phyloP scores from a whole-genome alignment of 2,329 filamentous ascomycete genomes.

The Aureobasidium uvarum region DNA sequence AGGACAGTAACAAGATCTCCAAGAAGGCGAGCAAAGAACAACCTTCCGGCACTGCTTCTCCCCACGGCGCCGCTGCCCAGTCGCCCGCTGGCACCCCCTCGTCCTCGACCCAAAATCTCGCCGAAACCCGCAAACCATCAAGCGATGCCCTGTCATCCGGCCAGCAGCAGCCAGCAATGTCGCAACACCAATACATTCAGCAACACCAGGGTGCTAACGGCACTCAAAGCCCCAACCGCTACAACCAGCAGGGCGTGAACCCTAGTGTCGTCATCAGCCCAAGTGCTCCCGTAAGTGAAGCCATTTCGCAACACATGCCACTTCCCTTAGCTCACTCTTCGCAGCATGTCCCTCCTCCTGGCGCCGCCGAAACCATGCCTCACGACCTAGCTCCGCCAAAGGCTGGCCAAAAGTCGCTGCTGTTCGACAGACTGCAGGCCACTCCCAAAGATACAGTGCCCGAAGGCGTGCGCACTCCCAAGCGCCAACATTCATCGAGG shows the following conservation, averaged over 20 bases:
- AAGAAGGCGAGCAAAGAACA: conserved; percentile 51
- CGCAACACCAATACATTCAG: conserved; percentile 38
- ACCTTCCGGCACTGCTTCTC: conserved; percentile 71
- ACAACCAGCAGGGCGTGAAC: conserved; percentile 30
- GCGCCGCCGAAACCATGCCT: conserved; percentile 95
- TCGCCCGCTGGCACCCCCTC: conserved; percentile 72
- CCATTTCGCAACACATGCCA: conserved; percentile 14
- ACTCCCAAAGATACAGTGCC: conserved; percentile 89
- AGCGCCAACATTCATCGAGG: conserved; percentile 93
- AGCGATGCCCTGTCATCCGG: conserved; percentile 10
- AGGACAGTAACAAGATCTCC: conserved; percentile 76
- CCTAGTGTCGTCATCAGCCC: conserved; percentile 94
- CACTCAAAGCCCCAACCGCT: conserved; percentile 24
- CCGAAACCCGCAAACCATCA: conserved; percentile 75
- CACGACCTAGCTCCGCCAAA: conserved; percentile 94
- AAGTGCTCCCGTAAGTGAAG: conserved; percentile 74
- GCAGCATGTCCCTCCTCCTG: conserved; percentile 87
- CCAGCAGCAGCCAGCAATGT: conserved; percentile 33
- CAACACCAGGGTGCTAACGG: conserved; percentile 16
- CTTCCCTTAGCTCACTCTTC: conserved; percentile 29
- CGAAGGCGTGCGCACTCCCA: conserved; percentile 90
- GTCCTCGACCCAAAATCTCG: conserved; percentile 83
- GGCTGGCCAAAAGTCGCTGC: conserved; percentile 80
- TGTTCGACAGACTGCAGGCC: conserved; percentile 85
- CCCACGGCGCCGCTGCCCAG: conserved; percentile 56